phyloP scores from a whole-genome alignment of 2,329 filamentous ascomycete species.

The Huntiella savannae region DNA sequence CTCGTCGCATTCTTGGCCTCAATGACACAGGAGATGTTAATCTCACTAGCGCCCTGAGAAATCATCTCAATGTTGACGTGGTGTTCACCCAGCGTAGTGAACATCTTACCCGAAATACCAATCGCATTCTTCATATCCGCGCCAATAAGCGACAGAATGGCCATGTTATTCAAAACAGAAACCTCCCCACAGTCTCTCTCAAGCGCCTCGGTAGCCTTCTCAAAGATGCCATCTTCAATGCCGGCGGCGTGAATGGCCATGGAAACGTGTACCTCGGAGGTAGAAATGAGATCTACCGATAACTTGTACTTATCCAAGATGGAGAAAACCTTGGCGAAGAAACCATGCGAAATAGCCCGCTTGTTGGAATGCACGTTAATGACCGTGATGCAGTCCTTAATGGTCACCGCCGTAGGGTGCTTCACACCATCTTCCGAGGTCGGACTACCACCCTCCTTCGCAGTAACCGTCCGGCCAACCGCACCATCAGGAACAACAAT shows the following conservation, averaged over 20 bases:
- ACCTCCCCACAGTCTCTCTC: constrained; percentile 62
- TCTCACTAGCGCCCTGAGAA: constrained; percentile 93
- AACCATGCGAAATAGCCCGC: constrained; percentile 85
- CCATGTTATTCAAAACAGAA: constrained; percentile 79
- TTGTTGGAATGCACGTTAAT: constrained; percentile 98
- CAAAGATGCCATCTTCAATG: constrained; percentile 39
- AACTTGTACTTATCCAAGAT: constrained; percentile 74
- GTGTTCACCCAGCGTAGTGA: constrained; percentile 80
- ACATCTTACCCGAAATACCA: constrained; percentile 85
- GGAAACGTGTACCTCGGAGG: constrained; percentile 89
- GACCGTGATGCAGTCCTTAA: constrained; percentile 91
- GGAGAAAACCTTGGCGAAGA: constrained; percentile 83
- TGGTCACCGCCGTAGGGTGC: constrained; percentile 76
- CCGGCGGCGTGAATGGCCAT: constrained; percentile 83
- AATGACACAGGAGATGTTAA: constrained; percentile 97
- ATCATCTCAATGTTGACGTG: constrained; percentile 99
- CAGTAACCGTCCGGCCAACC: constrained; percentile 21
- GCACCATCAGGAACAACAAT: constrained; percentile 61
- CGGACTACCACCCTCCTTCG: constrained; percentile 20
- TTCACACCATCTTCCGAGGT: constrained; percentile 39
- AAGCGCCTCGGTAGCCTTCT: constrained; percentile 52
- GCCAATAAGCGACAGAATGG: constrained; percentile 84
- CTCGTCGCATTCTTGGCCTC: constrained; percentile 77
- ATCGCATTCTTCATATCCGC: constrained; percentile 97
- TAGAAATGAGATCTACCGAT: constrained; percentile 90